phyloP scores from a whole-genome alignment of 805 yeast species.

The Candida quercuum region DNA sequence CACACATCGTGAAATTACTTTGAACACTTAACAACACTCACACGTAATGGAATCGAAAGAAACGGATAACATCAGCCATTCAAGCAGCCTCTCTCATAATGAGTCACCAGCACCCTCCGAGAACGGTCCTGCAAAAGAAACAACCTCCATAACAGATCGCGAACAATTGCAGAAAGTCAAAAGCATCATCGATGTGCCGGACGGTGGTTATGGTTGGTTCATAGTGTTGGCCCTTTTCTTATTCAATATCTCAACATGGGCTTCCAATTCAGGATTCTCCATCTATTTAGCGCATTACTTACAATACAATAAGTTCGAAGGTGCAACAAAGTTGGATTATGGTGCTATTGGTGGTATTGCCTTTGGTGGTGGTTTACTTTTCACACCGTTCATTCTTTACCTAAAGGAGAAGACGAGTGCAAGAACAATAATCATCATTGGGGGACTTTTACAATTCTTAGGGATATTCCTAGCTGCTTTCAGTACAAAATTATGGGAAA shows the following conservation, averaged over 20 bases:
- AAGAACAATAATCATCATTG: constrained; percentile 39
- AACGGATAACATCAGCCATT: too few relatives aligned
- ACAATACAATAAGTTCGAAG: constrained; percentile 40
- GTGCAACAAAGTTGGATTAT: constrained; percentile 51
- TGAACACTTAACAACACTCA: too few relatives aligned
- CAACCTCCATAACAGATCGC: too few relatives aligned
- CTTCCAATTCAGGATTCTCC: constrained; percentile 15
- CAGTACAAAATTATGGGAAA: constrained; percentile 53
- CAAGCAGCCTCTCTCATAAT: too few relatives aligned
- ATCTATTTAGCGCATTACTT: constrained; percentile 50
- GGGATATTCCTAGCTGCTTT: constrained; percentile 40
- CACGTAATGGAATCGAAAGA: too few relatives aligned
- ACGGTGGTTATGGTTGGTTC: constrained; percentile 26
- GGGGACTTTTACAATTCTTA: constrained; percentile 41
- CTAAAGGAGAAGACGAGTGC: constrained; percentile 40
- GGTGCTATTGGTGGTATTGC: constrained; percentile 65
- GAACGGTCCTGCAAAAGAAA: too few relatives aligned
- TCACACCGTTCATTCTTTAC: constrained; percentile 48
- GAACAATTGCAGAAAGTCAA: background rate
- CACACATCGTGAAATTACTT: too few relatives aligned
- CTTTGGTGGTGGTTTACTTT: constrained; percentile 43
- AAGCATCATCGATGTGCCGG: constrained; percentile 18
- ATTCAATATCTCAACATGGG: constrained; percentile 24
- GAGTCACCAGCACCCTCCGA: too few relatives aligned
- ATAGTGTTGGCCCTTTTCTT: constrained; percentile 17